Base-by-base conservation (phyloP, 75 land plant genomes). In the Sequoiadendron giganteum region DNA sequence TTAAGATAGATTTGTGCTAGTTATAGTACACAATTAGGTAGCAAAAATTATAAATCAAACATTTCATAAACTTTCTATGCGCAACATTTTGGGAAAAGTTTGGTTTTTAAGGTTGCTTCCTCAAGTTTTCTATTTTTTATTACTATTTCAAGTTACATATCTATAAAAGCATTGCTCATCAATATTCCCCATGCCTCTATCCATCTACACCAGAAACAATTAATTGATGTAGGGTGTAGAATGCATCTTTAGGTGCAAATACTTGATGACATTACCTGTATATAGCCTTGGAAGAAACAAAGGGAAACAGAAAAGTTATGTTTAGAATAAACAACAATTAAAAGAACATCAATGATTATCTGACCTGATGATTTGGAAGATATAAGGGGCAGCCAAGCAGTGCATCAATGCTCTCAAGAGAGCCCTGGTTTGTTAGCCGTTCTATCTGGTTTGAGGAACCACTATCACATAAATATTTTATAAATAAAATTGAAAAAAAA, bases 321-420 rank as follows among this genome's bases (percentile, higher is more conserved):
- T 2, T 49, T 36, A 38, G 25, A 43, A 21, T 19, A 82, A 36
- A 42, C 19, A 21, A 10, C 18, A 19, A 28, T 3, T 8, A 43
- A 39, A 79, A 25, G 86, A 75, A 84, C 86, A 42, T 34, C 49
- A 28, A 25, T 16, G 10, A 42, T 86, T 45, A 56, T 10, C 38
- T 34, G 18, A 97, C 99, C 96, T 93, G 88, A 43, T 91, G 65
- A 78, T 96, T 93, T 38, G 99, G 99, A 91, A 97, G 94, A 76
- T 95, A 92, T 9, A 97, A 70, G 87, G 99, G 98, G 85, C 99
- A 97, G 49, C 99, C 99, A 89, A 97, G 96, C 48, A 97, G 91
- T 86, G 99, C 99, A 95, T 97, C 99, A 88, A 97, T 96, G 81
- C 97, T 95, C 65, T 92, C 95, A 87, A 97, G 94, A 86, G 98